Evolutionary conservation across 441 rosid species (phyloP), one percentile per base, ranked within the genome.

Genomic region (Viola pubescens): DNA sequence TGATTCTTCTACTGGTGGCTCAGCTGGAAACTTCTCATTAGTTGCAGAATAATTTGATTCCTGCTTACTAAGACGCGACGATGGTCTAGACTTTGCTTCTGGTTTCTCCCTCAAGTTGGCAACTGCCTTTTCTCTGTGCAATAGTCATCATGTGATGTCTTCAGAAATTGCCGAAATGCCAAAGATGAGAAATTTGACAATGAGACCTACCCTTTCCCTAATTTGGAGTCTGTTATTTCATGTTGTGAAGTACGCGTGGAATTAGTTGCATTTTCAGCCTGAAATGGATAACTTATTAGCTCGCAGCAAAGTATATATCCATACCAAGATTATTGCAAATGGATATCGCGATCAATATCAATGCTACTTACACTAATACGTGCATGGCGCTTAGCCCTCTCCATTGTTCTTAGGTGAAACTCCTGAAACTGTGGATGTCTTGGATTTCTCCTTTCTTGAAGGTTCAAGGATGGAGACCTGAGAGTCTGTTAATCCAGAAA

Each of bases 361-460:
- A 42, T 41, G 26, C 13, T 43, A 60, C 78, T 64, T 74, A 80
- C 88, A 65, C 50, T 59, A 16, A 34, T 63, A n/a, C 48, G 61
- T 61, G 76, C 68, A 52, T 72, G 82, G 54, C 77, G 84, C 70
- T 48, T 75, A 47, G 83, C 79, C 65, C 85, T 76, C 67, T 71
- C 75, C 13, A 77, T 76, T 43, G 91, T 83, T 61, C 85, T 80
- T 62, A 80, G 67, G 65, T 79, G 85, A 75, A 76, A 82, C 50
- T 59, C 73, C 95, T 88, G 65, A 41, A 67, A 9, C 0, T 26
- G 34, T 26, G 34, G 34, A 26, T 26, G 34, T 26, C 34, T 2
- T 26, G 34, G 34, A 26, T 26, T 26, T 26, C 34, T 26, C 34
- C 34, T 26, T 26, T 26, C 34, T 26, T 26, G 34, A 1, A 26